Conservation (phyloP, 139 green algal genomes). For the Yamagishiella unicocca region DNA sequence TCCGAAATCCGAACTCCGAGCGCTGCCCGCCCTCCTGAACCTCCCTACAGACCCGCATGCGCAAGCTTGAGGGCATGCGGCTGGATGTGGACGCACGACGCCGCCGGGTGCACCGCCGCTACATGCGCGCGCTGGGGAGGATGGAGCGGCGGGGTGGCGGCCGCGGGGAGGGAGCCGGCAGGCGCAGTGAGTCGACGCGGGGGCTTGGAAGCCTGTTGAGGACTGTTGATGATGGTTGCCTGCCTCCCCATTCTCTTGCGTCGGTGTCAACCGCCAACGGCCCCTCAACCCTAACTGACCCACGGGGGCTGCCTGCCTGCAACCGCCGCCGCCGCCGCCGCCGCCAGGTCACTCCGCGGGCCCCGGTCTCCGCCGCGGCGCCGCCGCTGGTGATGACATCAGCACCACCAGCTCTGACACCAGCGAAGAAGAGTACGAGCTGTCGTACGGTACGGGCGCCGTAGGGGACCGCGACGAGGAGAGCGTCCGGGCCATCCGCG, state of each 20-base stretch:
- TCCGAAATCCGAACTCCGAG: too few relatives aligned
- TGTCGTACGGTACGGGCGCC: conserved; percentile 11
- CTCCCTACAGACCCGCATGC: conserved; percentile 73
- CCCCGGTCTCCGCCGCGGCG: neutral
- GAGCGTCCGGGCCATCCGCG: conserved; percentile 17
- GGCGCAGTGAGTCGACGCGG: neutral
- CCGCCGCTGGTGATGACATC: neutral
- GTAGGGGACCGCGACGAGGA: neutral
- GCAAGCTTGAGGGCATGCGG: conserved; percentile 76
- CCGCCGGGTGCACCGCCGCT: conserved; percentile 50
- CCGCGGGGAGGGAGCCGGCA: neutral
- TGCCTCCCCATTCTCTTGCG: too few relatives aligned
- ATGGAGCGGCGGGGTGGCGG: conserved; percentile 34
- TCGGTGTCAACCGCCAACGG: too few relatives aligned
- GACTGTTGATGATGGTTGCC: too few relatives aligned
- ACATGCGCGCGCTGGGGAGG: conserved; percentile 15
- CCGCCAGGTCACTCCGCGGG: neutral
- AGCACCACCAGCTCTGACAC: neutral
- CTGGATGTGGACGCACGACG: conserved; percentile 81
- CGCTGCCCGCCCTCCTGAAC: neutral
- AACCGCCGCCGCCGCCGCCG: too few relatives aligned
- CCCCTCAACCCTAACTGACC: too few relatives aligned
- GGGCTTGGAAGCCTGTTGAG: too few relatives aligned
- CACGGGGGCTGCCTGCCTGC: too few relatives aligned
- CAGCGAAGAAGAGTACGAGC: conserved; percentile 40